A percentile compares a stretch with the other conserved stretches of the same genome.
Evolutionary conservation across 441 rosid species (phyloP).

Genomic region (Biscutella auriculata): DNA sequence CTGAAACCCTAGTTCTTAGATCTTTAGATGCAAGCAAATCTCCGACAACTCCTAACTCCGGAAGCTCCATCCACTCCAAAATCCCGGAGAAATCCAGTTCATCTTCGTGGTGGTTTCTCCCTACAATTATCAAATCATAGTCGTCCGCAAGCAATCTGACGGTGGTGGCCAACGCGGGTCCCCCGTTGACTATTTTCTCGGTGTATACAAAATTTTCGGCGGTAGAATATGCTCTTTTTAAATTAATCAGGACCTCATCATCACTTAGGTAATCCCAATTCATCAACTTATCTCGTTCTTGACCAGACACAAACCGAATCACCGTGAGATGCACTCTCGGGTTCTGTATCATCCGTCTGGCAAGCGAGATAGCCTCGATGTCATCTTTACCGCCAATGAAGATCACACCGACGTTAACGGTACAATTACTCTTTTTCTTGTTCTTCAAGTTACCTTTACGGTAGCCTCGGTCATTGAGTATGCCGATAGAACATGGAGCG

Average conservation of each 20-base stretch:
- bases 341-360: conserved; percentile 22
- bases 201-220: conserved; percentile 1
- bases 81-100: conserved; percentile 11
- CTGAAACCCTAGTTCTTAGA: conserved; percentile 18
- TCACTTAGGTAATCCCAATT: conserved; percentile 25
- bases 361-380: conserved; percentile 23
- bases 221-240: conserved; percentile 5
- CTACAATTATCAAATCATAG: conserved; percentile 29
- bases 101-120: conserved; percentile 19
- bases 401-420: conserved; percentile 18
- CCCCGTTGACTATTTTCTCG: conserved; percentile 20
- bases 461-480: conserved; percentile 30
- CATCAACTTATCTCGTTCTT: not conserved
- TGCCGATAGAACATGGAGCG: conserved; percentile 49
- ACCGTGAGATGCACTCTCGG: conserved; percentile 18
- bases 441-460: conserved; percentile 1
- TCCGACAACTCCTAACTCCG: conserved; percentile 36
- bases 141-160: conserved; percentile 17
- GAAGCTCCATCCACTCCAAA: conserved; percentile 33
- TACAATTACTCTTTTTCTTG: conserved; percentile 3
- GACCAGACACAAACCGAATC: not conserved
- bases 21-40: conserved; percentile 35
- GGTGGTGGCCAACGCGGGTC: conserved; percentile 17
- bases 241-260: conserved; percentile 16
- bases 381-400: conserved; percentile 37